Conservation (phyloP, 1,284 basidiomycete species). For the Heterobasidion annosum region DNA sequence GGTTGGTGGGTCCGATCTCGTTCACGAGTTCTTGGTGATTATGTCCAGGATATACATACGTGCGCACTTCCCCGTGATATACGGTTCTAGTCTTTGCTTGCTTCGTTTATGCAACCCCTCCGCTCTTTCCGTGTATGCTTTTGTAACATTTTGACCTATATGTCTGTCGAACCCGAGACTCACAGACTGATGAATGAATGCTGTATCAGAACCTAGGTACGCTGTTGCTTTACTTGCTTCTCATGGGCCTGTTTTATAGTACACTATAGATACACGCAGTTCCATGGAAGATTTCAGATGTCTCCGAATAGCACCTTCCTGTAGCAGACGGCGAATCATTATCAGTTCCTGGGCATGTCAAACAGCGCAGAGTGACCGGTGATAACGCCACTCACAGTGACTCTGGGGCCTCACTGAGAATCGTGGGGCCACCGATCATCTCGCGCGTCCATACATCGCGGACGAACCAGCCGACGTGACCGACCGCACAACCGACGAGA, state of each 20-base stretch:
- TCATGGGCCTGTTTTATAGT: neutral
- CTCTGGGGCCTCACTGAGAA: conserved; percentile 73
- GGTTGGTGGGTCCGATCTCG: too few relatives aligned
- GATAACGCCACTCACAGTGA: conserved; percentile 54
- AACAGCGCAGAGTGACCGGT: neutral
- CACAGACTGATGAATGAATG: too few relatives aligned
- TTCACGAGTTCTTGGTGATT: too few relatives aligned
- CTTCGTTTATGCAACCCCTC: too few relatives aligned
- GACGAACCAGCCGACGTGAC: conserved; percentile 89
- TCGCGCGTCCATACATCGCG: conserved; percentile 93
- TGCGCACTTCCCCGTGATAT: too few relatives aligned
- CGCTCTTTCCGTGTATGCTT: too few relatives aligned
- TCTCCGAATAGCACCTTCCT: conserved; percentile 67
- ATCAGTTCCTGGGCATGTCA: neutral
- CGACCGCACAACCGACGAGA: conserved; percentile 82
- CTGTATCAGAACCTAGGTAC: neutral
- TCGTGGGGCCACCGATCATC: conserved; percentile 69
- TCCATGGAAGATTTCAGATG: conserved; percentile 15
- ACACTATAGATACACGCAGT: neutral
- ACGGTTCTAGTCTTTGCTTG: too few relatives aligned
- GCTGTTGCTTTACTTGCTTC: neutral
- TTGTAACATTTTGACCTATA: too few relatives aligned
- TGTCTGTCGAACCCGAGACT: too few relatives aligned
- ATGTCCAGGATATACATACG: too few relatives aligned
- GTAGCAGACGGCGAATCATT: conserved; percentile 4